Conservation (phyloP, 331 rosid genomes). For the Malus hybrid region DNA sequence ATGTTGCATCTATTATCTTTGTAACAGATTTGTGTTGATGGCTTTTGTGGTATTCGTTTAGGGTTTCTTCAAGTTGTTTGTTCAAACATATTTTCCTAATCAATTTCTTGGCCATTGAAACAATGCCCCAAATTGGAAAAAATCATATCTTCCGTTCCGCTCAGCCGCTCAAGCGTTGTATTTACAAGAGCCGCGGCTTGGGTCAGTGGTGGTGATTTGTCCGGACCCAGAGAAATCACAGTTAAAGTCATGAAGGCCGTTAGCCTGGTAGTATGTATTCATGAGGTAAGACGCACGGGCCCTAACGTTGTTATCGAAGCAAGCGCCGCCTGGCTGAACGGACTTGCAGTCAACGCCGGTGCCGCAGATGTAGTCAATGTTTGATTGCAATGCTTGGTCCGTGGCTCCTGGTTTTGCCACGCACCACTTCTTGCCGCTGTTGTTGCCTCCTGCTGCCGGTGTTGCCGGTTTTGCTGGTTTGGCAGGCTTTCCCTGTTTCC, state of each 20-base stretch:
- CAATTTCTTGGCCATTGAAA: no score
- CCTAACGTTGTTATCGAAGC: conserved; percentile 34
- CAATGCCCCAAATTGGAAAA: no score
- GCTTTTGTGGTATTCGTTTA: no score
- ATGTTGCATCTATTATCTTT: no score
- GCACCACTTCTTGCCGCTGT: conserved; percentile 42
- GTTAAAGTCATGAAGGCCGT: conserved; percentile 49
- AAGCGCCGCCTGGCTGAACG: conserved; percentile 55
- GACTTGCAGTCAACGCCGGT: conserved; percentile 52
- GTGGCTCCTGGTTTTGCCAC: conserved; percentile 49
- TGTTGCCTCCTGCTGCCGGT: background rate
- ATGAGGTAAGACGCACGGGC: conserved; percentile 61
- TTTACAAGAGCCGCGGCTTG: conserved; percentile 28
- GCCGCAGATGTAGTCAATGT: conserved; percentile 70
- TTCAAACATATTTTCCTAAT: no score
- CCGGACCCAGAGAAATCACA: conserved; percentile 62
- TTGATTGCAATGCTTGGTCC: conserved; percentile 35
- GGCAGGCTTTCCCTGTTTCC: no score
- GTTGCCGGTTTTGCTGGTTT: background rate
- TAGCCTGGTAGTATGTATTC: conserved; percentile 61
- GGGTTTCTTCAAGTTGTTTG: no score
- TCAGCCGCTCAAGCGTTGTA: background rate
- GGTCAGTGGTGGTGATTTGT: conserved; percentile 25
- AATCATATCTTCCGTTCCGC: no score
- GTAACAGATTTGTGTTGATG: no score